phyloP scores from a whole-genome alignment of 1,139 yeast genomes.

The Kluyveromyces sp. region DNA sequence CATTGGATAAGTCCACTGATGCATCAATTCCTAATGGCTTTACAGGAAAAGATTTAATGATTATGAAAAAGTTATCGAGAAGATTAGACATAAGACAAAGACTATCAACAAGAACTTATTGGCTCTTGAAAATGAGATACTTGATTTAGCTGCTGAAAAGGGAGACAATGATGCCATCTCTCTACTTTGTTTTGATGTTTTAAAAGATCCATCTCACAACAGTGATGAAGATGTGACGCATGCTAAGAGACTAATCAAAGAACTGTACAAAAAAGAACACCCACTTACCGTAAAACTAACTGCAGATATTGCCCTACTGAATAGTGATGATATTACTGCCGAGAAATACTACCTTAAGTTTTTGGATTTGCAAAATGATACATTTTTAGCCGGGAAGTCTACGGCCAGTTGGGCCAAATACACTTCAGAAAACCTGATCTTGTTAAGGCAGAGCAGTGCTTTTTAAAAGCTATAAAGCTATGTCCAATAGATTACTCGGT shows the following conservation, averaged over 20 bases:
- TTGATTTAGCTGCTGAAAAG: conserved; percentile 75
- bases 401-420: conserved; percentile 60
- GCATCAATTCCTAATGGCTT: conserved; percentile 39
- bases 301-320: conserved; percentile 59
- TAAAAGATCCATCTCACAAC: conserved; percentile 29
- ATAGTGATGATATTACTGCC: conserved; percentile 42
- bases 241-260: conserved; percentile 55
- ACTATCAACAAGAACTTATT: conserved; percentile 48
- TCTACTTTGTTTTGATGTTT: conserved; percentile 56
- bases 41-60: conserved; percentile 52
- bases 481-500: conserved; percentile 54
- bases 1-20: conserved; percentile 33
- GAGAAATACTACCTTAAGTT: conserved; percentile 55
- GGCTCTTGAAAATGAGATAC: conserved; percentile 57
- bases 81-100: conserved; percentile 53
- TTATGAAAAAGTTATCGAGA: conserved; percentile 61
- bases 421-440: conserved; percentile 49
- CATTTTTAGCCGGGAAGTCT: conserved; percentile 68
- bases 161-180: conserved; percentile 80
- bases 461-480: conserved; percentile 51
- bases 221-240: conserved; percentile 47
- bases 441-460: conserved; percentile 44
- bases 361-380: conserved; percentile 44
- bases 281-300: conserved; percentile 66
- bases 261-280: conserved; percentile 51